Evolutionary conservation across 345 rosid species (phyloP), one percentile per base, ranked within the genome.

Genomic region (Mercurialis annua): DNA sequence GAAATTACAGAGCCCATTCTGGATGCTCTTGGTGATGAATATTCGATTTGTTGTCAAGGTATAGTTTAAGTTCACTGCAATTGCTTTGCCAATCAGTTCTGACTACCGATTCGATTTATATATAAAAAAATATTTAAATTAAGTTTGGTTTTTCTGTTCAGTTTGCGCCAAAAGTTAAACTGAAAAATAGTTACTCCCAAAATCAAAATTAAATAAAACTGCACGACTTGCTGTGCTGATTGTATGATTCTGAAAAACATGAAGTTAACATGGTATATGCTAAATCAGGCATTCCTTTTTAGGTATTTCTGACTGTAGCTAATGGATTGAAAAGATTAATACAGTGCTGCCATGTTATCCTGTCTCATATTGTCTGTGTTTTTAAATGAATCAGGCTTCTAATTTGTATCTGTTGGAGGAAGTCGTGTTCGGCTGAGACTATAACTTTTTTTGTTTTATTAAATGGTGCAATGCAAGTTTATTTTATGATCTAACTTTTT

Each of bases 21-120:
- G 53, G 90, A 90, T 82, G 89, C 91, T 74, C 92, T 90, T 66
- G 93, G 88, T 59, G 92, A 93, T 57, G 90, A 82, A 11, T 89
- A 85, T 76, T 85, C 94, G 23, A 71, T 80, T 68, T 82, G 82
- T 74, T 93, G 98, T 70, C 81, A 86, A 81, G 97, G 98, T 90
- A 78, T 73, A 75, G 26, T 52, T 57, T 26, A 38, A 56, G 57
- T 67, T 58, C 15, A 50, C 31, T 24, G 33, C 10, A 43, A 14
- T 7, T 18, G 58, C 59, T 23, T 16, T 48, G 26, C 51, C 16
- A 63, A 24, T 62, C 18, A 54, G 24, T 7, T 31, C 58, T 8
- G 1, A 47, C 36, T n/a, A n/a, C n/a, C n/a, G n/a, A n/a, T n/a
- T n/a, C n/a, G n/a, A n/a, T n/a, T n/a, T n/a, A n/a, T n/a, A n/a